Evolutionary conservation across 2,329 filamentous ascomycete genomes (phyloP), one percentile per base, ranked within the genome.

Genomic region (Dactylellina drechsleri): DNA sequence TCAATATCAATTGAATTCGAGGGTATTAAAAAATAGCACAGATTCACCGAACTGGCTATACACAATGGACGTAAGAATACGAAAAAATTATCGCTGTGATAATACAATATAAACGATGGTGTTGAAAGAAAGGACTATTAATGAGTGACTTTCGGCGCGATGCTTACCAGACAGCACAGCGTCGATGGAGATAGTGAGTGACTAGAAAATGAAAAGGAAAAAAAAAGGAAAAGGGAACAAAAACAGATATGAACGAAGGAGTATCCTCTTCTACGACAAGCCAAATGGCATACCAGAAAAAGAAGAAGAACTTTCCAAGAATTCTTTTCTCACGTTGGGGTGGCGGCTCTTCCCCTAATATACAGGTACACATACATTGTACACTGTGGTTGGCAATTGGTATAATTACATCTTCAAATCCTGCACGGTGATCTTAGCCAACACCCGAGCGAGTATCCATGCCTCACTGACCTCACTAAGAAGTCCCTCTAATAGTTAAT

Each of bases 91-190:
- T 66, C 56, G 18, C 60, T 47, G 52, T 40, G 18, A 52, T 47
- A 64, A 61, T 50, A 15, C n/a, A 36, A 57, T 28, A 74, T 18
- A 28, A 36, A 36, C 31, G 31, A 36, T 36, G 6, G 31, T 2
- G 31, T 36, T 36, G 31, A 59, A 49, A 13, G 26, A 58, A 20
- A 50, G 16, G 12, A 16, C 26, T 50, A 53, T 54, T 52, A 75
- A 71, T 36, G 71, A 75, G 59, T 68, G 64, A 60, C 64, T 75
- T 75, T 75, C 71, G 64, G 52, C 64, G 59, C 60, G 49, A 50
- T 58, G 59, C 71, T 60, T 36, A 50, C 49, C 54, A 62, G 52
- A 65, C 53, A 68, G 71, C 64, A 68, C 71, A 58, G 64, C 71
- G 71, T 68, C 71, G 64, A 65, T 68, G 59, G 67, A 53, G 70